These are phyloP conservation scores for Wakefieldia striispora DNA, from an alignment of 768 basidiomycete species.

Conservation along the genomic window DNA sequence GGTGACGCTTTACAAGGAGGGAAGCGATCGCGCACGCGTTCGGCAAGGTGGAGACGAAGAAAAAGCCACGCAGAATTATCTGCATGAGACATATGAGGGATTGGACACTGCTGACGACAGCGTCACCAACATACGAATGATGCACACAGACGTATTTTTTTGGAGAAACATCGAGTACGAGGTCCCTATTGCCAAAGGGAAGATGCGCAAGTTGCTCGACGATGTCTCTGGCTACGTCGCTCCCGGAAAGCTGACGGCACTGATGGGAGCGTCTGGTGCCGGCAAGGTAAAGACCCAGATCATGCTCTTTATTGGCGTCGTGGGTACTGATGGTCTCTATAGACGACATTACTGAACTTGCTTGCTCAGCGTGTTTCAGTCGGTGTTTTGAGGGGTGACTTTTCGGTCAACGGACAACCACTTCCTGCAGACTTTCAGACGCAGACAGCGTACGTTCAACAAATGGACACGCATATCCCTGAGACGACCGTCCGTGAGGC, in stretches of 20 bases:
- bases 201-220: conserved; percentile 43
- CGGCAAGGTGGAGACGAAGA: conserved; percentile 20
- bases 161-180: conserved; percentile 73
- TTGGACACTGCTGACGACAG: not conserved
- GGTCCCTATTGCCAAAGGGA: conserved; percentile 36
- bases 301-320: not conserved
- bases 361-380: conserved; percentile 47
- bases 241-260: conserved; percentile 49
- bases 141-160: conserved; percentile 55
- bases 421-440: conserved; percentile 59
- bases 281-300: conserved; percentile 21
- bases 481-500: conserved; percentile 80
- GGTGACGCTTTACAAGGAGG: conserved; percentile 24
- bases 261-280: conserved; percentile 46
- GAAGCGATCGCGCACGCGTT: not conserved
- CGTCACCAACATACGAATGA: no score
- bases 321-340: not conserved
- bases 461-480: conserved; percentile 77
- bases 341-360: conserved; percentile 61
- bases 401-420: conserved; percentile 52
- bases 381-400: conserved; percentile 50
- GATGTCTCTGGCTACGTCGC: conserved; percentile 48
- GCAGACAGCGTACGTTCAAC: conserved; percentile 58
- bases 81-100: not conserved
- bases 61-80: not conserved